phyloP scores from a whole-genome alignment of 179 eudicot species.

The Spinacia oleracea region DNA sequence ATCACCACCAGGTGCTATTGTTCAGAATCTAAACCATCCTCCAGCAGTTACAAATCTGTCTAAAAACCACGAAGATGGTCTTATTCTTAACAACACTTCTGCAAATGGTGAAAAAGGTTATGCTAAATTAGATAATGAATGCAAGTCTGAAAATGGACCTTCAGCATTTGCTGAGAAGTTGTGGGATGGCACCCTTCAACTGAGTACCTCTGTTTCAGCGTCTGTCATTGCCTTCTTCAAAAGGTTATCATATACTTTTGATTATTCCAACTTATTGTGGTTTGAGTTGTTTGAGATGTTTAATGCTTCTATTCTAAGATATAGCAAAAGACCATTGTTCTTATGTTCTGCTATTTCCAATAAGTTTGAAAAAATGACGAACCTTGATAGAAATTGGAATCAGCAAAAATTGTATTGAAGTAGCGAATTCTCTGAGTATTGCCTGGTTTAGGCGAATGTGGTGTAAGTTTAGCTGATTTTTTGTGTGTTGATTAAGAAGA shows the following conservation, averaged over 20 bases:
- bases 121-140: slow-evolving; percentile 33
- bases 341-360: not conserved
- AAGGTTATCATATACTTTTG: slow-evolving; percentile 45
- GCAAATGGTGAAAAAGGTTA: slow-evolving; percentile 24
- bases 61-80: slow-evolving; percentile 29
- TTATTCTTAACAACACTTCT: slow-evolving; percentile 26
- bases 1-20: slow-evolving; percentile 23
- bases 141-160: slow-evolving; percentile 36
- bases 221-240: slow-evolving; percentile 67
- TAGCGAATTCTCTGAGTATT: not conserved
- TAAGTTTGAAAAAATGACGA: not conserved
- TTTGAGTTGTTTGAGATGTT: slow-evolving; percentile 5
- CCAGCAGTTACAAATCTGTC: slow-evolving; percentile 25
- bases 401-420: not conserved
- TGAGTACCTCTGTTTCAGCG: slow-evolving; percentile 59
- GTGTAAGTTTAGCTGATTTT: not conserved
- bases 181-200: slow-evolving; percentile 79
- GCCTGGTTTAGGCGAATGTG: not conserved
- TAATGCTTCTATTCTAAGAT: not conserved
- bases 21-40: slow-evolving; percentile 31
- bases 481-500: not conserved
- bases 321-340: not conserved
- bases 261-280: not conserved
- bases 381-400: not conserved
- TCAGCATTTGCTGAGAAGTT: slow-evolving; percentile 49